These are phyloP conservation scores for Pythium diclinum DNA, from an alignment of 352 stramenopile species.

Conservation along the genomic window DNA sequence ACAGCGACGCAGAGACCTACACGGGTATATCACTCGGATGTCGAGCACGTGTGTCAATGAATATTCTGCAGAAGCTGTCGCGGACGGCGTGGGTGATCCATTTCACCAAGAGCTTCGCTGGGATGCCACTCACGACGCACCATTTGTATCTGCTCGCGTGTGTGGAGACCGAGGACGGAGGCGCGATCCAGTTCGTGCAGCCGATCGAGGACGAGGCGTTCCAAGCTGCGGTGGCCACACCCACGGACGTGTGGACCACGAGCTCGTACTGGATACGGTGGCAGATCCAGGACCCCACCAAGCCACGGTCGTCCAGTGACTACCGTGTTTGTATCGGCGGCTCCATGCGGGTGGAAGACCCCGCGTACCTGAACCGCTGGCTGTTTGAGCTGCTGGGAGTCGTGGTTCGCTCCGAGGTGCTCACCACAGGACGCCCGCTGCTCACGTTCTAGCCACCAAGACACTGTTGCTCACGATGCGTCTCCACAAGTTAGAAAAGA, in stretches of 20 bases:
- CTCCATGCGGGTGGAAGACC: not conserved
- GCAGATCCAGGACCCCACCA: slow-evolving; percentile 11
- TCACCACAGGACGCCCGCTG: not conserved
- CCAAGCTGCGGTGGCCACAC: slow-evolving; percentile 5
- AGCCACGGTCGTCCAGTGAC: slow-evolving; percentile 1
- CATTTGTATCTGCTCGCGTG: slow-evolving; percentile 18
- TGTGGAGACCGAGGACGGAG: slow-evolving; percentile 5
- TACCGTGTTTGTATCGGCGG: not conserved
- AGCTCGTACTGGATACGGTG: slow-evolving; percentile 19
- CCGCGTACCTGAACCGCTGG: not conserved
- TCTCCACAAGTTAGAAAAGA: too few relatives aligned
- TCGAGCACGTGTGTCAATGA: not conserved
- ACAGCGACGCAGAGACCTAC: slow-evolving; percentile 14
- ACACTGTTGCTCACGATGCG: too few relatives aligned
- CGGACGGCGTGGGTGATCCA: slow-evolving; percentile 8
- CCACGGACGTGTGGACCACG: slow-evolving; percentile 13
- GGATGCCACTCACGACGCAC: slow-evolving; percentile 10
- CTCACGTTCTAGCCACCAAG: not conserved
- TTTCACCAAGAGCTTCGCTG: slow-evolving; percentile 14
- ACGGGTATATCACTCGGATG: slow-evolving; percentile 5
- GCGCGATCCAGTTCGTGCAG: not conserved
- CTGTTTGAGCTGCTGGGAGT: not conserved
- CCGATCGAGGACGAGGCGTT: slow-evolving; percentile 11
- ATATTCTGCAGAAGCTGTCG: slow-evolving; percentile 10
- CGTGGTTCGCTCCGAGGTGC: not conserved